Conservation (phyloP, 345 rosid species). For the Hibiscus trionum region DNA sequence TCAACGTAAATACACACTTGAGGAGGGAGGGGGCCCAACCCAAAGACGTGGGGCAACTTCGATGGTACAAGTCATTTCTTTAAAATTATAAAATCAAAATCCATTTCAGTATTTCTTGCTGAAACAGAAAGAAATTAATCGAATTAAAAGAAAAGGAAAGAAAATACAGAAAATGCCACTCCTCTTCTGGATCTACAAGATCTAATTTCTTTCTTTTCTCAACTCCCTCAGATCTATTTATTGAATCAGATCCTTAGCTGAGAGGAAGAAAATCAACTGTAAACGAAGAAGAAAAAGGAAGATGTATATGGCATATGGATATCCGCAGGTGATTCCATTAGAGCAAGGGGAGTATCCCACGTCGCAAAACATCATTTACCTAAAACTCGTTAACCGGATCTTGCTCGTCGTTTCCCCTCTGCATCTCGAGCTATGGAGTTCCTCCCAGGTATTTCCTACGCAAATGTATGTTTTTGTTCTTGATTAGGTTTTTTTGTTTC, state of each 20-base stretch:
- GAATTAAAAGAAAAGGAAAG: not conserved
- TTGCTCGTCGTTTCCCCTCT: constrained; percentile 73
- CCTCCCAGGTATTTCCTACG: constrained; percentile 44
- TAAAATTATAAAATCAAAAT: not conserved
- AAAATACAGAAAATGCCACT: constrained; percentile 2
- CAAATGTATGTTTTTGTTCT: not conserved
- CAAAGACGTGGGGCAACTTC: too few relatives aligned
- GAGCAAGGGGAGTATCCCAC: constrained; percentile 57
- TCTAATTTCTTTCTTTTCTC: not conserved
- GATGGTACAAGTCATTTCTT: too few relatives aligned
- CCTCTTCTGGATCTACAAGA: constrained; percentile 6
- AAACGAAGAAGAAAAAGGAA: constrained; percentile 17
- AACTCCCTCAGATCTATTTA: constrained; percentile 15
- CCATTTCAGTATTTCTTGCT: not conserved
- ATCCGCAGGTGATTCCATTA: constrained; percentile 95
- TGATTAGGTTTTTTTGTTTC: not conserved
- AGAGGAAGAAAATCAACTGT: not conserved
- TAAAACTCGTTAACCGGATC: constrained; percentile 55
- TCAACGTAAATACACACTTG: too few relatives aligned
- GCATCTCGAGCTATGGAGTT: constrained; percentile 88
- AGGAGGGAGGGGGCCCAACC: too few relatives aligned
- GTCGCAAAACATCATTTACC: constrained; percentile 63
- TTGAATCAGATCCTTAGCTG: constrained; percentile 22
- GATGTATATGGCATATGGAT: constrained; percentile 98
- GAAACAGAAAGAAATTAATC: not conserved